phyloP scores from a whole-genome alignment of 2,329 filamentous ascomycete species.

The Ophiobolus disseminans region DNA sequence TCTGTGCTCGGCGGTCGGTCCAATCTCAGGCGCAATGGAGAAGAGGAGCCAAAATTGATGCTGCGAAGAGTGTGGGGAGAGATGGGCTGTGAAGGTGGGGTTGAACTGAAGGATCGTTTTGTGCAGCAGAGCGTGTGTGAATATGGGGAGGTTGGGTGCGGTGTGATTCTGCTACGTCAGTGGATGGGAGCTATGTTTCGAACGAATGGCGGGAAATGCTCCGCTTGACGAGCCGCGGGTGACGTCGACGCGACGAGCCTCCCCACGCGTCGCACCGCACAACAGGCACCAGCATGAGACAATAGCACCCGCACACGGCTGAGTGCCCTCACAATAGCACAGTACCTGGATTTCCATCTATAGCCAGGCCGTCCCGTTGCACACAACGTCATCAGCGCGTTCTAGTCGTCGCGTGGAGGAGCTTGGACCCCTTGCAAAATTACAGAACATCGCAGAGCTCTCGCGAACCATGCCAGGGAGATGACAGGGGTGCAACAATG shows the following conservation, averaged over 20 bases:
- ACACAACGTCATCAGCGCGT: slow-evolving; percentile 11
- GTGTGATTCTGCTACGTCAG: slow-evolving; percentile 29
- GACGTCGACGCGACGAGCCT: slow-evolving; percentile 38
- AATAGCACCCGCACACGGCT: background rate
- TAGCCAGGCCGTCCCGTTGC: background rate
- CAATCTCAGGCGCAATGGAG: background rate
- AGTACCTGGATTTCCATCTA: slow-evolving; percentile 1
- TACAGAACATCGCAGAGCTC: background rate
- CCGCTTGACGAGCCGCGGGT: slow-evolving; percentile 11
- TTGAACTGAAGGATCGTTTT: background rate
- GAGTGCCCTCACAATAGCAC: background rate
- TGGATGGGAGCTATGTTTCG: slow-evolving; percentile 3
- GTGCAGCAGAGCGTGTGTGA: slow-evolving; percentile 1
- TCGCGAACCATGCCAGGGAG: background rate
- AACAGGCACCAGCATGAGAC: too few species aligned
- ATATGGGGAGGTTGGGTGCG: slow-evolving; percentile 18
- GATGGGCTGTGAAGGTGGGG: background rate
- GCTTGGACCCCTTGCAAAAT: slow-evolving; percentile 1
- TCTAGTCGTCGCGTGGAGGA: slow-evolving; percentile 1
- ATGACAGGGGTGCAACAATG: too few species aligned
- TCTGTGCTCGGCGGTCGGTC: slow-evolving; percentile 7
- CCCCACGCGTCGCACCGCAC: slow-evolving; percentile 22
- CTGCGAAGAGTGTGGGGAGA: background rate
- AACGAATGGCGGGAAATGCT: slow-evolving; percentile 15
- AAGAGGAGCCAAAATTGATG: background rate